Evolutionary conservation across 495 filamentous ascomycete species (phyloP), one percentile per base, ranked within the genome.

Genomic region (Corynascus novoguineensis): DNA sequence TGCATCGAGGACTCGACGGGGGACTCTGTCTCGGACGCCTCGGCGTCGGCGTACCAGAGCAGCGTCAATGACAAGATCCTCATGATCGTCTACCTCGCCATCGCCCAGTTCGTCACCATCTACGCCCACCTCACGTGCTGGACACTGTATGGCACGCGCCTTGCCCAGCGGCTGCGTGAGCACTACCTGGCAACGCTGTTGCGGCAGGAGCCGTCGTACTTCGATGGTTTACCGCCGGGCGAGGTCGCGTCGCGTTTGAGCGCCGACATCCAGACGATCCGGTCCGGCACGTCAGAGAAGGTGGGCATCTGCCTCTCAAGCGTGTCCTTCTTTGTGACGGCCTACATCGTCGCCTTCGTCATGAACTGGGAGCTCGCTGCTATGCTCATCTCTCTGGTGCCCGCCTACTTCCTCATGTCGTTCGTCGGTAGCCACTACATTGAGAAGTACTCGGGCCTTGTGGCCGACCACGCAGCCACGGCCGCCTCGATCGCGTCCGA

Each of bases 221-320:
- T 86, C 57, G 84, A 87, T 50, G 73, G 67, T 32, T 57, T 77
- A 29, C 75, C 81, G 3, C 70, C 79, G 0, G 79, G 81, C 8
- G 82, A 87, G 69, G 81, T 86, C n/a, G 75, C 83, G 5, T 80
- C 81, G 21, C 74, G 83, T 31, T 70, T 88, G 15, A 83, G 74
- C 34, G 74, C 71, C 45, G 84, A 88, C 58, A 81, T 86, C 29
- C 76, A 81, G 48, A 75, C 78, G 6, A 81, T 87, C 55, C 81
- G 78, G 31, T 78, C 77, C 0, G 85, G 85, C 22, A 85, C 83
- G 10, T 81, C 81, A 1, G 85, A 88, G 67, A 88, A 88, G 62
- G 83, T 84, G 14, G 84, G 83, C 29, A 78, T 86, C 6, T 78
- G 76, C 41, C 64, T 87, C 29, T 73, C 76, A 32, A 80, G 77